Base-by-base conservation (phyloP, 805 yeast species). In the Candida montana region DNA sequence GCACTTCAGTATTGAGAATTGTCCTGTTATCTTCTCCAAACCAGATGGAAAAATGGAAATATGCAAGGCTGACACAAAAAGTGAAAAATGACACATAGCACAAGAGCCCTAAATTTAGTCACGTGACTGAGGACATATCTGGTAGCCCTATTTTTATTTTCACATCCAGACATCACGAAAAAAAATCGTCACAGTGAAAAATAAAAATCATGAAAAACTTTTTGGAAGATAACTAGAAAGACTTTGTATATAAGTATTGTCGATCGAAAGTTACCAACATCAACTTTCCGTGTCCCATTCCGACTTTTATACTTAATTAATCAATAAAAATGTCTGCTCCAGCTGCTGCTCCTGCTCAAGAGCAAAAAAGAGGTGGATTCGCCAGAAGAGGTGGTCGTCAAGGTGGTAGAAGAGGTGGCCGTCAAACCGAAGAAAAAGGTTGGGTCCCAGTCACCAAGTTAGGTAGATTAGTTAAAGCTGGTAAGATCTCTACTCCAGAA, bases 381-480 rank as follows among this genome's bases (percentile, higher is more conserved):
- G 73, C 67, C 56, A 68, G 71, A 55, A 68, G 76, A 62, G 71
- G 72, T 70, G 78, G 79, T 65, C 80, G 84, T 49, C 71, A 75
- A 62, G 62, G 62, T 51, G 71, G 70, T 53, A 80, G 86, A 70
- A 81, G 87, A 71, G 79, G 84, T 63, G 83, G 90, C 62, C 75
- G 84, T 68, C 79, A 90, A 71, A 76, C 77, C 58, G 97, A 91
- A 77, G 98, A 93, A 81, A 90, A 91, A 80, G 96, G 95, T 65
- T 93, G 99, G 99, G 82, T 81, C 65, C 99, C 99, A 77, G 98
- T 93, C 71, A 93, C 99, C 93, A 93, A 93, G 83, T 86, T 93
- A 71, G 99, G 99, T 77, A 91, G 99, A 84, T 83, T 93, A 68
- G 99, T 93, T 61, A 88, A 89, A 80, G 96, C 97, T 66, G 96